phyloP scores from a whole-genome alignment of 345 rosid species.

The Lepidium didymum region DNA sequence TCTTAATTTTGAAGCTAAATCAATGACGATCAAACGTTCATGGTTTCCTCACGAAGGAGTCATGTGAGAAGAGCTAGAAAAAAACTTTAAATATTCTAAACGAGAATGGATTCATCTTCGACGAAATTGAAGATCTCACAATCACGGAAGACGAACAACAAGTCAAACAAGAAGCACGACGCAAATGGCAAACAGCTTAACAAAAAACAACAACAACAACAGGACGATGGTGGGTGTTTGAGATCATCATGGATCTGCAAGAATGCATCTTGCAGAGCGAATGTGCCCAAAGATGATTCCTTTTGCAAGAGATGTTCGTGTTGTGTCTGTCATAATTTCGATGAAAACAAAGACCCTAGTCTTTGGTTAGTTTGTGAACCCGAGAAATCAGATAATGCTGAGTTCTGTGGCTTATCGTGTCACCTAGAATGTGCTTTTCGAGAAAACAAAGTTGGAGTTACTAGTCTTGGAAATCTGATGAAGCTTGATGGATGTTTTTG shows the following conservation, averaged over 20 bases:
- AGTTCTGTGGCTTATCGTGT: slow-evolving; percentile 85
- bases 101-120: slow-evolving; percentile 37
- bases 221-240: slow-evolving; percentile 29
- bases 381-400: slow-evolving; percentile 26
- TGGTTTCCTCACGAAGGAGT: not conserved
- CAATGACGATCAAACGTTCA: not conserved
- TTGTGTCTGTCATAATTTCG: slow-evolving; percentile 83
- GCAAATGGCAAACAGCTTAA: slow-evolving; percentile 6
- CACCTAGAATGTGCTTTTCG: slow-evolving; percentile 92
- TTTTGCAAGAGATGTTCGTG: slow-evolving; percentile 98
- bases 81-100: not conserved
- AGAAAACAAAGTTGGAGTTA: slow-evolving; percentile 74
- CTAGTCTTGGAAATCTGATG: slow-evolving; percentile 19
- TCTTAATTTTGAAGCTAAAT: not conserved
- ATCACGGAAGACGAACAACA: slow-evolving; percentile 35
- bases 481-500: slow-evolving; percentile 49
- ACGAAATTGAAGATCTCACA: slow-evolving; percentile 67
- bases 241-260: slow-evolving; percentile 61
- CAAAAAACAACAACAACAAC: not conserved
- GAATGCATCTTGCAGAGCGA: slow-evolving; percentile 33
- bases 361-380: slow-evolving; percentile 35
- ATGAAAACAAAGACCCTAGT: slow-evolving; percentile 57
- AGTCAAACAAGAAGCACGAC: slow-evolving; percentile 58
- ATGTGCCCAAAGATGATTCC: slow-evolving; percentile 53
- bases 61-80: slow-evolving; percentile 1